Evolutionary conservation across 192 early-diverging fungal species (phyloP), one percentile per base, ranked within the genome.

Genomic region (Gryganskiella cystojenkinii): DNA sequence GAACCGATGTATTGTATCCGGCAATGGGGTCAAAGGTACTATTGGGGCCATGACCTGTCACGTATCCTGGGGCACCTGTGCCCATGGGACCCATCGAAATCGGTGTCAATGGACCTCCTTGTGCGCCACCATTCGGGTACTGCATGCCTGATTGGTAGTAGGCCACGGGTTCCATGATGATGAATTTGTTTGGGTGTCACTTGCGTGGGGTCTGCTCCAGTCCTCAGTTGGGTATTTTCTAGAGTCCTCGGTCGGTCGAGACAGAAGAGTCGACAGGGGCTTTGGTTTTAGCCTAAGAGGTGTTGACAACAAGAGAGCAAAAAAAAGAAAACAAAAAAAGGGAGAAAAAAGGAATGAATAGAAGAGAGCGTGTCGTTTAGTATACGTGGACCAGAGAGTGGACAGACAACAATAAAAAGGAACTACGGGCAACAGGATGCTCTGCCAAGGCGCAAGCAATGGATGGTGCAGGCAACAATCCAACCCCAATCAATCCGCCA

Each of bases 81-180:
- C 72, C 72, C 35, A 66, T 46, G 14, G 64, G 53, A 20, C 72
- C 58, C 58, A 75, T 60, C 0, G 66, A 13, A 14, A 68, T 60
- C 13, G 64, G 72, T n/a, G 65, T 63, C 27, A 61, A 14, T 3
- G 72, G 65, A 17, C 56, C 56, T 30, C 66, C 35, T 10, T 57
- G 64, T 13, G 64, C 53, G 13, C 64, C 64, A 61, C 72, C 72
- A 56, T 67, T 61, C 17, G 42, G 64, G 59, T 67, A 75, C 27
- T 67, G 60, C 61, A 62, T 58, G 42, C 70, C 61, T 56, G 60
- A 50, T 20, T 53, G 68, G 24, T 70, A 70, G 58, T 70, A 70
- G 20, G 68, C 59, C 59, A 70, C 60, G 40, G 58, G 50, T n/a
- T n/a, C n/a, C n/a, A n/a, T 70, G 59, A 51, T 55, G 54, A 59